Percentiles rank a stretch among this genome's conserved stretches.
These are phyloP conservation scores for Urochloa ruziziensis DNA, from an alignment of 176 grass and related monocot genomes.

Conservation along the genomic window DNA sequence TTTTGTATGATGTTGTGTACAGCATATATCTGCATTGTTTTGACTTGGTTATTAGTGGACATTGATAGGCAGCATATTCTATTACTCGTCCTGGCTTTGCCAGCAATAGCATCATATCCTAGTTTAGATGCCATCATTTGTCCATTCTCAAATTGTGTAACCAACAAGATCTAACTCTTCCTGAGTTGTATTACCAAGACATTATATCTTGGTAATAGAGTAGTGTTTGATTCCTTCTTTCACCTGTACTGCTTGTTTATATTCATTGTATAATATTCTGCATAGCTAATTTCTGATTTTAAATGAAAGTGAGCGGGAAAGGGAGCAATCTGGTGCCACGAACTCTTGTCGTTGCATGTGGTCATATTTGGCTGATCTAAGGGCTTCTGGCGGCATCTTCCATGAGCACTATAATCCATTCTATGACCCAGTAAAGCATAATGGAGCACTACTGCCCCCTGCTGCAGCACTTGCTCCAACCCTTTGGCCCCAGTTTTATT, in stretches of 20 bases:
- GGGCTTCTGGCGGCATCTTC: conserved; percentile 62
- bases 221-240: conserved; percentile 16
- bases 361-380: conserved; percentile 65
- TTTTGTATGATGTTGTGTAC: conserved; percentile 15
- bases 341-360: conserved; percentile 75
- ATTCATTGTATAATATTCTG: conserved; percentile 16
- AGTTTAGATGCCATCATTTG: neutral
- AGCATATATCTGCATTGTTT: neutral
- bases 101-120: neutral
- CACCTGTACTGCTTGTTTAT: neutral
- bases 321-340: conserved; percentile 66
- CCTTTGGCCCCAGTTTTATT: conserved; percentile 94
- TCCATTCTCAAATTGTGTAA: conserved; percentile 17
- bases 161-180: neutral
- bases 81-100: neutral
- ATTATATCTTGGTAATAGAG: neutral
- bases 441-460: conserved; percentile 60
- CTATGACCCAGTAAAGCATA: conserved; percentile 62
- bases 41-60: neutral
- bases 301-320: conserved; percentile 88
- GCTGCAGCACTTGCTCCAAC: conserved; percentile 91
- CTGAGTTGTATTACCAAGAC: neutral
- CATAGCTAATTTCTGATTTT: conserved; percentile 38
- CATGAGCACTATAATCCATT: conserved; percentile 87
- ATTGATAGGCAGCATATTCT: neutral